phyloP scores from a whole-genome alignment of 305 asterid species.

The Fraxinus ornus region DNA sequence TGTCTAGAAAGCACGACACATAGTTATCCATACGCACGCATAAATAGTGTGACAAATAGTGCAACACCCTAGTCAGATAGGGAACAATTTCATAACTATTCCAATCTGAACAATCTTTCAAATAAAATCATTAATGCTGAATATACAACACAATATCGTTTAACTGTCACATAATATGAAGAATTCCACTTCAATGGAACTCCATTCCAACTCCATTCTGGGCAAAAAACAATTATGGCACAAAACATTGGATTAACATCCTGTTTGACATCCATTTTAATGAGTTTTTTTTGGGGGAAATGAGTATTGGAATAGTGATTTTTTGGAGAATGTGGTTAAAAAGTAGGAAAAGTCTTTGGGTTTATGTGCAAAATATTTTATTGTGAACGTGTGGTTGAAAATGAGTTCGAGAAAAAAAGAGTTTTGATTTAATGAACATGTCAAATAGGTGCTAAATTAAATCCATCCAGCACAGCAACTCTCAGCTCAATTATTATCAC shows the following conservation, averaged over 20 bases:
- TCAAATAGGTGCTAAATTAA: not conserved
- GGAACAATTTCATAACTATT: not conserved
- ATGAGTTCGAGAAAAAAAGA: not conserved
- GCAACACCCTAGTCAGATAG: not conserved
- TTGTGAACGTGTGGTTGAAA: not conserved
- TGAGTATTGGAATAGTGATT: too few species aligned
- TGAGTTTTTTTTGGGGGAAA: too few species aligned
- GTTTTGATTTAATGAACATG: not conserved
- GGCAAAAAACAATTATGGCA: not conserved
- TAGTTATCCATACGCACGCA: not conserved
- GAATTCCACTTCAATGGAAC: not conserved
- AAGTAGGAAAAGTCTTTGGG: not conserved
- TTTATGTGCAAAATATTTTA: not conserved
- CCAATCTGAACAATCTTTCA: not conserved
- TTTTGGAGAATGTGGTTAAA: too few species aligned
- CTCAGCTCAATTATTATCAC: not conserved
- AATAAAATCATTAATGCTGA: not conserved
- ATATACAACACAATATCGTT: not conserved
- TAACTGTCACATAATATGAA: not conserved
- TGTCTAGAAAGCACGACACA: not conserved
- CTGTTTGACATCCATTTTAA: not conserved
- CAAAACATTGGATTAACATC: not conserved
- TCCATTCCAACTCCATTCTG: not conserved
- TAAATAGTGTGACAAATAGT: not conserved
- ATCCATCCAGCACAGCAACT: not conserved